phyloP scores from a whole-genome alignment of 306 rosid genomes.

The Psophocarpus tetragonolobus region DNA sequence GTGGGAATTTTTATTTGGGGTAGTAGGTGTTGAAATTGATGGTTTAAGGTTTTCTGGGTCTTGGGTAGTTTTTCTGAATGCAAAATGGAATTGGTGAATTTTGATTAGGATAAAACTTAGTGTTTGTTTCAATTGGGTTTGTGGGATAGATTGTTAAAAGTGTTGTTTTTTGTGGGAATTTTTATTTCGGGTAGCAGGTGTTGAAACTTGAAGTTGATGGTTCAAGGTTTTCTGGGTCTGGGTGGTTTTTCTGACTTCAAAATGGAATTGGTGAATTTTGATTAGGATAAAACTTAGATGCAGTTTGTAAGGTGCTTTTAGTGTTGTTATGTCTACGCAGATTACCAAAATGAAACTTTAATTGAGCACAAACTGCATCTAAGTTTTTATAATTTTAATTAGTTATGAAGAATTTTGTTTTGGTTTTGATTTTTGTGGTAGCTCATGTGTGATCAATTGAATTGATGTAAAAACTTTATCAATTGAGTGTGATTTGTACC shows the following conservation, averaged over 20 bases:
- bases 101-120: background rate
- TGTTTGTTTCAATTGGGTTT: slow-evolving; percentile 16
- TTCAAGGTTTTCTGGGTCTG: background rate
- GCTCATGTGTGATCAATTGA: background rate
- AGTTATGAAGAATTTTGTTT: background rate
- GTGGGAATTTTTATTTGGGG: background rate
- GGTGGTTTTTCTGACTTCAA: background rate
- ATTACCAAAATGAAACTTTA: background rate
- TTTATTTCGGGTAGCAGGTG: background rate
- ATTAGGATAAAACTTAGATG: background rate
- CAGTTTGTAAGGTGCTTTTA: background rate
- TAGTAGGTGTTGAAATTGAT: background rate
- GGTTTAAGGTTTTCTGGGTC: background rate
- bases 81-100: background rate
- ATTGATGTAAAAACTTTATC: background rate
- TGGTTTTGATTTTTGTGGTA: background rate
- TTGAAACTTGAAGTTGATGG: background rate
- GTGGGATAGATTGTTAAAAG: background rate
- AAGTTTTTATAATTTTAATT: background rate
- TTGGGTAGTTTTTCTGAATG: background rate
- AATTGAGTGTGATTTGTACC: background rate
- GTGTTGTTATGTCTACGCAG: background rate
- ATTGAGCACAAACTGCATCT: background rate
- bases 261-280: background rate
- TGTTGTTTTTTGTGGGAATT: background rate